Base-by-base conservation (phyloP, 2,329 filamentous ascomycete genomes). In the Fulvia fulva region DNA sequence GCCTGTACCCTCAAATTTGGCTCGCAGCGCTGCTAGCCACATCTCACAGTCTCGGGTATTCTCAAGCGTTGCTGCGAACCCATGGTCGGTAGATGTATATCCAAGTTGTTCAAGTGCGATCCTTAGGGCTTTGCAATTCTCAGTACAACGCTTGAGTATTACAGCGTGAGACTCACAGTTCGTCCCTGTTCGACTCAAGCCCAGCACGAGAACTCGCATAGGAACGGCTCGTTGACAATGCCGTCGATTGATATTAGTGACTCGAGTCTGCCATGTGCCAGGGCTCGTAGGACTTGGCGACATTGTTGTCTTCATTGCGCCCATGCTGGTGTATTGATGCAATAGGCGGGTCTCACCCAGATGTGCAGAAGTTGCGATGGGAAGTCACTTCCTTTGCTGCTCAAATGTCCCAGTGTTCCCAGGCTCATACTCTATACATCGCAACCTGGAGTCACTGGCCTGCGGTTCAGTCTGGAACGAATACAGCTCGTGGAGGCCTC, bases 11-110 rank as follows among this genome's bases (percentile, higher is more conserved):
- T 60, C 22, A 49, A 57, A 62, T 37, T 65, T 65, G 19, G 57
- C 56, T 1, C 30, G 19, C 5, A 63, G 34, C 5, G 57, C 51
- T 25, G 59, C 54, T 7, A 28, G 52, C 63, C 63, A 65, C 32
- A 63, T 47, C 34, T 63, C 55, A 51, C 50, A 53, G 16, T 63
- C 61, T 3, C 23, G 37, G 12, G 55, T 23, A 43, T 65, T 62
- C n/a, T 60, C 61, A 4, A 37, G 9, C 1, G 34, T n/a, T 12
- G 34, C 34, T 5, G 34, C 16, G 14, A 14, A 6, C 11, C 34
- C 34, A 16, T 37, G 34, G 34, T 37, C 14, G 5, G 34, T n/a
- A 1, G 34, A n/a, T 1, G 1, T 16, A 14, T 37, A 37, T 9
- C 34, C 34, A n/a, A 37, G 7, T 37, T 37, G 16, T 5, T 37